Base-by-base conservation (phyloP, 1,284 basidiomycete species). In the Sanghuangporus sanghuang region DNA sequence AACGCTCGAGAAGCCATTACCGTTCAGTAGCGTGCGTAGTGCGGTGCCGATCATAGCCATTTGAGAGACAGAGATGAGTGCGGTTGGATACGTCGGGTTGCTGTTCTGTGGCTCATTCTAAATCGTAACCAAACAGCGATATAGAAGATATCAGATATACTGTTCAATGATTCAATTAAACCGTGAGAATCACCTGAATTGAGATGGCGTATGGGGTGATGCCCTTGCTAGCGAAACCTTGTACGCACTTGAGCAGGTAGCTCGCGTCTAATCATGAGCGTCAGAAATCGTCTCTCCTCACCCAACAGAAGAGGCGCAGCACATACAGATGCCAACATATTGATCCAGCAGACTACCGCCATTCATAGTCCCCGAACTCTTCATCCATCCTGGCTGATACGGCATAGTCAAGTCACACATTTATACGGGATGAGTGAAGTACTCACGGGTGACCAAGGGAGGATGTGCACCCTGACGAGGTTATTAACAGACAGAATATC, bases 371-470 rank as follows among this genome's bases (percentile, higher is more conserved):
- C 74, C 75, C 57, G 73, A 76, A 14, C 72, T 72, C 68, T 84
- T 85, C 82, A 84, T 84, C 83, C 83, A 85, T 1, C 72, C 81
- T 8, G 83, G 82, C 81, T 84, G 61, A 3, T 21, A 32, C 16
- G n/a, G n/a, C 38, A 39, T 9, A 5, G 14, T 12, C n/a, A 21
- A 68, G n/a, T 27, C 36, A 38, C 2, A 21, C 14, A 9, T 7
- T 8, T 6, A 6, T 39, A 39, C 50, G 1, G 16, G 40, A 38
- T n/a, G 35, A 6, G 32, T 2, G 21, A 55, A 16, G 14, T 40
- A 72, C 77, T 63, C 67, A 83, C 82, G 2, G 83, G 81, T 46
- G 82, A 83, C 83, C 83, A 85, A 18, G 83, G 81, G 18, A 82
- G 58, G 6, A 84, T 65, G 64, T 83, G 80, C 32, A 84, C 72